Conservation (phyloP, 202 grass and related monocot species). For the Digitaria exilis region DNA sequence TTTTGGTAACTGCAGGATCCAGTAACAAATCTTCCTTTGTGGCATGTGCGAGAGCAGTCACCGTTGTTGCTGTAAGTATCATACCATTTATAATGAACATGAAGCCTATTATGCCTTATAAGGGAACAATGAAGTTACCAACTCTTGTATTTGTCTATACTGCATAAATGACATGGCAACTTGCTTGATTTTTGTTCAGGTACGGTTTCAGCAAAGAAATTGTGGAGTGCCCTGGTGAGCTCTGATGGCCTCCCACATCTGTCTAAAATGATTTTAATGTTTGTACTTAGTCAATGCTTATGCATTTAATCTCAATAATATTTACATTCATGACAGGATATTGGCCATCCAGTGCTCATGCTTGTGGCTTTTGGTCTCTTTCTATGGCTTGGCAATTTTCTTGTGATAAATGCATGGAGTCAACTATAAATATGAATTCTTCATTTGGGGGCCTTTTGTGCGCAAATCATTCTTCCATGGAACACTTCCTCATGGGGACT, state of each 20-base stretch:
- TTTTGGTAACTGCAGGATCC: conserved; percentile 82
- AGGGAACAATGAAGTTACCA: conserved; percentile 1
- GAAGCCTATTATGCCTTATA: conserved; percentile 1
- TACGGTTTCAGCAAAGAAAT: conserved; percentile 96
- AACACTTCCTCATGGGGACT: conserved; percentile 56
- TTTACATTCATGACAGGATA: conserved; percentile 59
- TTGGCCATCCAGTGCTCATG: conserved; percentile 71
- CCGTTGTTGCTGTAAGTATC: conserved; percentile 74
- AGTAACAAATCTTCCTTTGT: conserved; percentile 87
- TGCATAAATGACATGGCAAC: conserved; percentile 10
- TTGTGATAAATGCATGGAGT: conserved; percentile 68
- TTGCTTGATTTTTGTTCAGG: conserved; percentile 50
- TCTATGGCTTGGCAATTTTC: conserved; percentile 89
- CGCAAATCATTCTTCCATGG: conserved; percentile 62
- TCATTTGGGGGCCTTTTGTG: conserved; percentile 48
- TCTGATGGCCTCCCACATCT: background rate
- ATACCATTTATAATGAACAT: conserved; percentile 4
- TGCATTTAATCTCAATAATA: conserved; percentile 13
- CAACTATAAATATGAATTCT: conserved; percentile 46
- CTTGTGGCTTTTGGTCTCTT: conserved; percentile 95
- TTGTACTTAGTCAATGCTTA: background rate
- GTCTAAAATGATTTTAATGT: background rate
- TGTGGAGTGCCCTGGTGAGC: conserved; percentile 78
- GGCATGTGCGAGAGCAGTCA: conserved; percentile 58
- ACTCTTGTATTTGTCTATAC: background rate